Percentiles rank a stretch among this genome's conserved stretches.
These are phyloP conservation scores for Crucihimalaya himalaica DNA, from an alignment of 345 rosid species.

Conservation along the genomic window DNA sequence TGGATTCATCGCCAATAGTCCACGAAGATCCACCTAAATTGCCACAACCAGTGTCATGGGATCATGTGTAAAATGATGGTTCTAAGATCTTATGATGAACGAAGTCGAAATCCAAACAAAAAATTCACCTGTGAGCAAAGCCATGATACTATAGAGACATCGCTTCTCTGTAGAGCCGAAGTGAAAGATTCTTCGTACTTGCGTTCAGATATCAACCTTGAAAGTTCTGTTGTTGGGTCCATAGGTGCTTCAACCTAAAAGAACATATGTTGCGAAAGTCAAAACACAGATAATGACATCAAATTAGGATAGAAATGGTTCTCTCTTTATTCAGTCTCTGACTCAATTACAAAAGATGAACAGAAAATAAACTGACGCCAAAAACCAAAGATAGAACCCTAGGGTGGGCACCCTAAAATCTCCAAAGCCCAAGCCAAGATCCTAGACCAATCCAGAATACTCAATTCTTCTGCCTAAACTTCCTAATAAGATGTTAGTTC, in stretches of 20 bases:
- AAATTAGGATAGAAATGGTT: conserved; percentile 10
- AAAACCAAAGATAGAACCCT: conserved; percentile 7
- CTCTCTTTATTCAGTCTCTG: neutral
- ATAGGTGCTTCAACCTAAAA: conserved; percentile 63
- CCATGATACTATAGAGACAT: conserved; percentile 82
- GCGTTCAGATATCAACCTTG: conserved; percentile 61
- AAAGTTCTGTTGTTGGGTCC: conserved; percentile 75
- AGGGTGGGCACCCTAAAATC: conserved; percentile 7
- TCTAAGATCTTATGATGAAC: neutral
- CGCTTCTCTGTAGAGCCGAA: conserved; percentile 75
- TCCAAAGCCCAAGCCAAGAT: conserved; percentile 3
- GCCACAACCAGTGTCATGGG: neutral
- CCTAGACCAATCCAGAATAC: conserved; percentile 9
- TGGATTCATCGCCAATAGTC: conserved; percentile 56
- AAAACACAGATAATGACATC: conserved; percentile 9
- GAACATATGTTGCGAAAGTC: neutral
- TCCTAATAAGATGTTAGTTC: neutral
- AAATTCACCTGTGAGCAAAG: conserved; percentile 73
- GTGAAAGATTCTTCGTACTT: conserved; percentile 87
- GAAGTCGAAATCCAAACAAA: neutral
- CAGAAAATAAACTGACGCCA: conserved; percentile 1
- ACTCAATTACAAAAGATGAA: neutral
- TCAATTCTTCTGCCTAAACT: conserved; percentile 14
- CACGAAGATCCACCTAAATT: conserved; percentile 68
- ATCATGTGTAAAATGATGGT: neutral